These are phyloP conservation scores for Neolentinus lepideus DNA, from an alignment of 1,284 basidiomycete genomes.

Conservation along the genomic window DNA sequence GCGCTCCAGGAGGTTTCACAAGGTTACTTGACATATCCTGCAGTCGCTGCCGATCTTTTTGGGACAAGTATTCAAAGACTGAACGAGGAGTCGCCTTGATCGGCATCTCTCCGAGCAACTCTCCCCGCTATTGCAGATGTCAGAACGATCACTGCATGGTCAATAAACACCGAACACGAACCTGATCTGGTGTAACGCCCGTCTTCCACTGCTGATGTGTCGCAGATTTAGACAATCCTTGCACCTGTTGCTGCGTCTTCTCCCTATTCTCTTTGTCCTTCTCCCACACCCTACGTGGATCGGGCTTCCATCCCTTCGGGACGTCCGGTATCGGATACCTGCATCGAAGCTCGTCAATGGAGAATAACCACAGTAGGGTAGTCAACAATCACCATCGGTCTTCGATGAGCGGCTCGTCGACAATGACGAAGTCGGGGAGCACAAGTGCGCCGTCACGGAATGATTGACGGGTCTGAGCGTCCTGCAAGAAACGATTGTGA, in stretches of 20 bases:
- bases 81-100: conserved; percentile 67
- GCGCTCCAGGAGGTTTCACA: conserved; percentile 16
- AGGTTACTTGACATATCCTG: conserved; percentile 46
- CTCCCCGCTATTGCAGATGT: conserved; percentile 84
- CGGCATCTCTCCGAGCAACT: conserved; percentile 76
- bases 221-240: conserved; percentile 13
- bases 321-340: conserved; percentile 81
- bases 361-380: conserved; percentile 10
- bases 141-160: no score
- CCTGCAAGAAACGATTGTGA: not conserved
- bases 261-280: conserved; percentile 41
- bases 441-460: conserved; percentile 67
- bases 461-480: conserved; percentile 12
- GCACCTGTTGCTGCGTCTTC: conserved; percentile 6
- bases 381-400: conserved; percentile 58
- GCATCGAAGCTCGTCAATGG: conserved; percentile 5
- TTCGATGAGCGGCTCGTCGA: conserved; percentile 60
- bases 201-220: conserved; percentile 43
- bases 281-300: conserved; percentile 78
- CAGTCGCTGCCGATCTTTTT: conserved; percentile 84
- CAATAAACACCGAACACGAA: conserved; percentile 20
- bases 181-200: conserved; percentile 64
- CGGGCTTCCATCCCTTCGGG: conserved; percentile 79
- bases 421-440: conserved; percentile 69
- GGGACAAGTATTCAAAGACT: conserved; percentile 89